Conservation (phyloP, 805 yeast species). For the Candida insectalens region DNA sequence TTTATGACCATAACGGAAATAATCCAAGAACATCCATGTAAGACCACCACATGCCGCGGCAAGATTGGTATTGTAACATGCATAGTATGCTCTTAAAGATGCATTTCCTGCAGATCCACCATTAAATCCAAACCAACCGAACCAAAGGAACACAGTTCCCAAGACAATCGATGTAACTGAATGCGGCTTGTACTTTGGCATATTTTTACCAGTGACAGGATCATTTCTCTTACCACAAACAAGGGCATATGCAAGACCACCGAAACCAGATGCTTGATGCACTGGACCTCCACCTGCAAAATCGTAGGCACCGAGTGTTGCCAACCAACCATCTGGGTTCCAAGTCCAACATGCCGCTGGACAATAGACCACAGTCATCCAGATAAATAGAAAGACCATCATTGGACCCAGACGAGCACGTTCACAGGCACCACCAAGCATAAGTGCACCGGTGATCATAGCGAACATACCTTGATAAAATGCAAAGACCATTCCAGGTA, state of each 20-base stretch:
- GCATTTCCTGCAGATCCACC: conserved; percentile 97
- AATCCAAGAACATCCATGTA: conserved; percentile 90
- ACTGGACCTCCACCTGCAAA: conserved; percentile 99
- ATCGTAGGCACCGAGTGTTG: conserved; percentile 75
- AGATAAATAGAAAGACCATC: conserved; percentile 87
- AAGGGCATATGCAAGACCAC: conserved; percentile 90
- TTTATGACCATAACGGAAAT: conserved; percentile 73
- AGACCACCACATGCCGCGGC: conserved; percentile 93
- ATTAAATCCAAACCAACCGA: conserved; percentile 99
- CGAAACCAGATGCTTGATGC: conserved; percentile 88
- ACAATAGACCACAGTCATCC: conserved; percentile 94
- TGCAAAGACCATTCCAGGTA: conserved; percentile 89
- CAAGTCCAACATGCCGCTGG: conserved; percentile 98
- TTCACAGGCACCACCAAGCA: conserved; percentile 98
- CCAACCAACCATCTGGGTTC: conserved; percentile 91
- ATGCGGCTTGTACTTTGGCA: conserved; percentile 91
- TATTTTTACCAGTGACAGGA: conserved; percentile 53
- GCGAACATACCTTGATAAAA: conserved; percentile 98
- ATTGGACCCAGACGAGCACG: conserved; percentile 93
- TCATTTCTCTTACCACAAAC: conserved; percentile 89
- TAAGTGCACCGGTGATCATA: conserved; percentile 79
- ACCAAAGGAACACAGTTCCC: conserved; percentile 93
- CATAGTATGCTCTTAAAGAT: conserved; percentile 88
- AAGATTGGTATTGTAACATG: conserved; percentile 83
- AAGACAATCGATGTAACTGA: conserved; percentile 82